A percentile compares a stretch with the other conserved stretches of the same genome.
phyloP scores from a whole-genome alignment of 78 protist species.

The Speleostelium caveatum region DNA sequence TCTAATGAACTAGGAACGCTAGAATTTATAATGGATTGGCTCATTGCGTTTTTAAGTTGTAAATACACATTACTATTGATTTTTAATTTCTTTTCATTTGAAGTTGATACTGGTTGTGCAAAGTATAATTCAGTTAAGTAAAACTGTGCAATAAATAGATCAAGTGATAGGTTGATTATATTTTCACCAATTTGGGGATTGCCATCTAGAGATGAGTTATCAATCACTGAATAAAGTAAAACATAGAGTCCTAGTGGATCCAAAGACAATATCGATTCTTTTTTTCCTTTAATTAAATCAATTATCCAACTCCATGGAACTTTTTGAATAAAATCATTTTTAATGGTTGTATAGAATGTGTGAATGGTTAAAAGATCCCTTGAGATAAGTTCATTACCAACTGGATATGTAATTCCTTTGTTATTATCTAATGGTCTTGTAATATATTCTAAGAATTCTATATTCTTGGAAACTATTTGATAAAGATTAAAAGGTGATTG shows the following conservation, averaged over 20 bases:
- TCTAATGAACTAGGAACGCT: background rate
- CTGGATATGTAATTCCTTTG: constrained; percentile 16
- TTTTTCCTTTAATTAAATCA: constrained; percentile 31
- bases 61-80: too few relatives aligned
- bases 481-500: constrained; percentile 8
- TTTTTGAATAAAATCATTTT: background rate
- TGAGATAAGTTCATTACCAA: constrained; percentile 22
- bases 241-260: constrained; percentile 56
- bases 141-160: constrained; percentile 47
- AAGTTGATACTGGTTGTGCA: too few relatives aligned
- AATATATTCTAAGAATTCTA: constrained; percentile 56
- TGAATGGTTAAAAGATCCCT: constrained; percentile 59
- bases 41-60: too few relatives aligned
- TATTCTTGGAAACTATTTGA: constrained; percentile 50
- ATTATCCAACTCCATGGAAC: background rate
- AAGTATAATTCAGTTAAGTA: too few relatives aligned
- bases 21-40: too few relatives aligned
- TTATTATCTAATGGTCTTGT: constrained; percentile 25
- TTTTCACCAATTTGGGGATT: too few relatives aligned
- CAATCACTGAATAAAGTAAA: constrained; percentile 17
- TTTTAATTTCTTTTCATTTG: too few relatives aligned
- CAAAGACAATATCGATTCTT: constrained; percentile 42
- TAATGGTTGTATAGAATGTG: constrained; percentile 13
- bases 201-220: constrained; percentile 12
- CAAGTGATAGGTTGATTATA: constrained; percentile 24